Percentiles rank a stretch among this genome's conserved stretches.
These are phyloP conservation scores for Knufia petricola DNA, from an alignment of 2,329 filamentous ascomycete genomes.

Conservation along the genomic window DNA sequence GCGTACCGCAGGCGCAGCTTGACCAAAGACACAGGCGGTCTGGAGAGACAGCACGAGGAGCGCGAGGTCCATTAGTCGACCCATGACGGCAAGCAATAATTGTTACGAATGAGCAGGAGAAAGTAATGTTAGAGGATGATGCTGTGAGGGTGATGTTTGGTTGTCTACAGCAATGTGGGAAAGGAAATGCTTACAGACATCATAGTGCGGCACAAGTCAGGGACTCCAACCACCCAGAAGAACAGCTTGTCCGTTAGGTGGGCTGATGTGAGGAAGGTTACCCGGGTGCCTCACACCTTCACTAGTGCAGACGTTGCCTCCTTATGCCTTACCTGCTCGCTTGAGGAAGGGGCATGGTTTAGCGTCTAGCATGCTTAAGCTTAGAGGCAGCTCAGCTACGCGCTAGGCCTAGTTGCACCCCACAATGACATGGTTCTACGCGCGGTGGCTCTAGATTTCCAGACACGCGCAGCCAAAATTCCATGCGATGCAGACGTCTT, in stretches of 20 bases:
- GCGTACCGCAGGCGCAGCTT: conserved; percentile 34
- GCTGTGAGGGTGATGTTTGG: not conserved
- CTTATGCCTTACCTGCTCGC: not conserved
- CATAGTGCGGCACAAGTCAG: not conserved
- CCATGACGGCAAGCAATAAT: no score
- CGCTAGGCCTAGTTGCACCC: not conserved
- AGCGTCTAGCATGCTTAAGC: not conserved
- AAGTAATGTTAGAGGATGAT: no score
- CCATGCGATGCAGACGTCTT: not conserved
- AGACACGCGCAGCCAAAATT: not conserved
- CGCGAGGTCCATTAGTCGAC: conserved; percentile 61
- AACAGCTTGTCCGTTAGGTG: not conserved
- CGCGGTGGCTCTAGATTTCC: not conserved
- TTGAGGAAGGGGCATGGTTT: not conserved
- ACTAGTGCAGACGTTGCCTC: no score
- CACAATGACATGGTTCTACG: not conserved
- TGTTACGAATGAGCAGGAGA: no score
- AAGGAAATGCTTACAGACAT: not conserved
- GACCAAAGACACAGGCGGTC: conserved; percentile 55
- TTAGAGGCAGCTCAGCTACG: not conserved
- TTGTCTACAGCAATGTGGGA: not conserved
- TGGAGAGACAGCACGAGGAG: conserved; percentile 63
- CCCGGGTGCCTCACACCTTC: not conserved
- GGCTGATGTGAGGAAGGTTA: not conserved
- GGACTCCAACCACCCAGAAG: not conserved